Evolutionary conservation across 2,329 filamentous ascomycete species (phyloP).

Genomic region (Fusarium globosum): DNA sequence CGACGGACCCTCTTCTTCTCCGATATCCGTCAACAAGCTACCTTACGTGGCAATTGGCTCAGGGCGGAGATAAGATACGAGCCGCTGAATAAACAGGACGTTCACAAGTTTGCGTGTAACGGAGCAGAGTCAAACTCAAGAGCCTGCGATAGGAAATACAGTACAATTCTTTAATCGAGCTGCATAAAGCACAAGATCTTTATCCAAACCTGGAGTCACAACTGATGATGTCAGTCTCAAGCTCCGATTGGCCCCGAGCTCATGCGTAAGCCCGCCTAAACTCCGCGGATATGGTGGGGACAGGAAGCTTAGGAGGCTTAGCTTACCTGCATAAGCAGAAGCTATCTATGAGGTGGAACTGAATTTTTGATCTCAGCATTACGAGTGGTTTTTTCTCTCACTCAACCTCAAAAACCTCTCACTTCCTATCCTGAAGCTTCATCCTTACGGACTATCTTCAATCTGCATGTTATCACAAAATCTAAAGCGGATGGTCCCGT

Average conservation of each 20-base stretch:
- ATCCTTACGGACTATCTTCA: neutral
- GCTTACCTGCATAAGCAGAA: conserved; percentile 8
- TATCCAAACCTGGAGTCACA: neutral
- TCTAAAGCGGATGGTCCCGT: neutral
- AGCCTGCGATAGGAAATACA: no score
- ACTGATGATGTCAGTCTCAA: conserved; percentile 20
- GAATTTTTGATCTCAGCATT: conserved; percentile 13
- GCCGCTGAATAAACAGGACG: neutral
- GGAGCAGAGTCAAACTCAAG: neutral
- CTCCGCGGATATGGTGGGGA: conserved; percentile 27
- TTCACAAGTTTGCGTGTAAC: neutral
- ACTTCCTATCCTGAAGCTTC: neutral
- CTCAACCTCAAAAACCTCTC: neutral
- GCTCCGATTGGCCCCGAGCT: conserved; percentile 27
- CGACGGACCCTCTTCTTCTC: conserved; percentile 9
- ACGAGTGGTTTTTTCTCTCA: conserved; percentile 23
- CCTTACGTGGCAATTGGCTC: neutral
- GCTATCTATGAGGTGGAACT: conserved; percentile 1
- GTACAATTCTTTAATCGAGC: no score
- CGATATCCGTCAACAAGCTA: neutral
- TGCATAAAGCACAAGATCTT: neutral
- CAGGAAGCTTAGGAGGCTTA: conserved; percentile 16
- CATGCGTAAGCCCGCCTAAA: conserved; percentile 33
- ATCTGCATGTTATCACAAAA: neutral
- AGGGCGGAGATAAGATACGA: neutral